Base-by-base conservation (phyloP, 2,329 filamentous ascomycete genomes). In the Aspergillus jensenii region DNA sequence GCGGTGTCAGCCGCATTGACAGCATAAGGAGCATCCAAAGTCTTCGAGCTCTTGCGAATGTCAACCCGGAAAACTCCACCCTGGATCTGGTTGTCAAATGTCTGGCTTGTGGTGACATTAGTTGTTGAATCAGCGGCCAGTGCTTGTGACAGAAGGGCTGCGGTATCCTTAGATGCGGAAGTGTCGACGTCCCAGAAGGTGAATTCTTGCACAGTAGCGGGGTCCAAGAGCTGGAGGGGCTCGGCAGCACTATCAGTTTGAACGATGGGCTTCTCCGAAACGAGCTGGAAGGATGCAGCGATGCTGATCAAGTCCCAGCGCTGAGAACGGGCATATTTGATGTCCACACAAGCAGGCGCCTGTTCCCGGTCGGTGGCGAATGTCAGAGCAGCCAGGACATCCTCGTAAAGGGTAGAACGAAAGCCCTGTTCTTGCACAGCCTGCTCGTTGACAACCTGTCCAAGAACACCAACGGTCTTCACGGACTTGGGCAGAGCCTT, bases 111-210 rank as follows among this genome's bases (percentile, higher is more conserved):
- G 46, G 84, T 82, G 47, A 89, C 82, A 62, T 87, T 88, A 71
- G 81, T 81, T 0, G 83, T 75, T 9, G 84, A 84, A 66, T 88
- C 84, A 33, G 79, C 81, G 3, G 86, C 83, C 37, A 89, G 74
- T 8, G 87, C 79, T 69, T 86, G 81, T 41, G 82, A 84, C 49
- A 89, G 71, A 46, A 78, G 84, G 21, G 84, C 77, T 11, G 91
- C 88, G 1, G 91, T 87, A 59, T 81, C 80, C 52, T 83, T 81
- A 52, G 88, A 84, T 1, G 81, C 76, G 27, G 92, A 92, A 73
- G 87, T 84, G 70, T 96, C 93, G 41, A 90, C 73, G 66, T 97
- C 90, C 92, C 93, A 98, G 83, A 99, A 97, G 12, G 88, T 88
- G 79, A 95, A 98, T 76, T 98, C 90, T 74, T 90, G 84, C 19